Conservation (phyloP, 768 basidiomycete genomes). For the Hortiboletus flavorubellus region DNA sequence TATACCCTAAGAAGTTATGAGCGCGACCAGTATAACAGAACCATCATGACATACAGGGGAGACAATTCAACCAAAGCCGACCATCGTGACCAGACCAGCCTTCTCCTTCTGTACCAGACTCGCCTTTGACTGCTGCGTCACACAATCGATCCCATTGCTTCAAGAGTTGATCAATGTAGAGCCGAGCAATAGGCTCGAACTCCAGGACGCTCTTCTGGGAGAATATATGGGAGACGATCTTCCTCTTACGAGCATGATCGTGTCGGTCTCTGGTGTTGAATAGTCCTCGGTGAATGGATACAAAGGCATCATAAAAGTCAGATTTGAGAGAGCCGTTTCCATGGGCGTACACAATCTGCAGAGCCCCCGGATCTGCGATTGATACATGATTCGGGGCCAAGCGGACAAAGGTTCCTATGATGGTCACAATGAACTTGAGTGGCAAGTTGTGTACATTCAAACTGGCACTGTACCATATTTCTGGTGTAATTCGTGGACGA, state of each 20-base stretch:
- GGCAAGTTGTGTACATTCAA: not conserved
- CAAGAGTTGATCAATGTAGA: conserved; percentile 57
- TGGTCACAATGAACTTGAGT: not conserved
- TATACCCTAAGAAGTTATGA: conserved; percentile 41
- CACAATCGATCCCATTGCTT: conserved; percentile 74
- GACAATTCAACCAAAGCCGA: conserved; percentile 68
- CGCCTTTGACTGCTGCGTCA: conserved; percentile 52
- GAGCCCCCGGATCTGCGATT: conserved; percentile 73
- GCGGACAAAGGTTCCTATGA: conserved; percentile 60
- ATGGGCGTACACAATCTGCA: conserved; percentile 73
- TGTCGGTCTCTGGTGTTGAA: conserved; percentile 76
- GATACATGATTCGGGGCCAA: conserved; percentile 77
- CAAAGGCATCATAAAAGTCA: conserved; percentile 77
- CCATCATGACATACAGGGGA: conserved; percentile 54
- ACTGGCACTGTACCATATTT: conserved; percentile 55
- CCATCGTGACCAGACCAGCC: conserved; percentile 61
- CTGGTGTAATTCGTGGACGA: conserved; percentile 68
- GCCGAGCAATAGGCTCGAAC: conserved; percentile 76
- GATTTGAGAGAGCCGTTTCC: conserved; percentile 83
- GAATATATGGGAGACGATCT: conserved; percentile 85
- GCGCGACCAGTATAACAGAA: not conserved
- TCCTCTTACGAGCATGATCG: conserved; percentile 86
- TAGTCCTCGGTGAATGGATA: conserved; percentile 66
- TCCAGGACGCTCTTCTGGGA: conserved; percentile 82
- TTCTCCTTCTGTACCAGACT: conserved; percentile 55